Percentiles rank a stretch among this genome's conserved stretches.
phyloP scores from a whole-genome alignment of 495 filamentous ascomycete genomes.

The Neurospora pannonica region DNA sequence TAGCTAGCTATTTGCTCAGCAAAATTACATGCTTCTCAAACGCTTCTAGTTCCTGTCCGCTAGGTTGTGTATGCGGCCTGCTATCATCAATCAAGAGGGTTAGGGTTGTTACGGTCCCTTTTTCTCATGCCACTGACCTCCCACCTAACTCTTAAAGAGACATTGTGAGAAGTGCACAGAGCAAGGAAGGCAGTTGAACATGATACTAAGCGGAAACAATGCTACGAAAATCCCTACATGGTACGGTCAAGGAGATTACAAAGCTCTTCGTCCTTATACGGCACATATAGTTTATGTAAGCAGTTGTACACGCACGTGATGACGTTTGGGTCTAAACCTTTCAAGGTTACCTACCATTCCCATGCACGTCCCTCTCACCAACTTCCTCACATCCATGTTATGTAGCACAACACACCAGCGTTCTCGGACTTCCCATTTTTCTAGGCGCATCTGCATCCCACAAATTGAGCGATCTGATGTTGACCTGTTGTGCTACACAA shows the following conservation, averaged over 20 bases:
- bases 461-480: not conserved
- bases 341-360: not conserved
- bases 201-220: not conserved
- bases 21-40: not conserved
- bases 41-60: not conserved
- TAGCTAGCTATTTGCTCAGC: not conserved
- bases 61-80: not conserved
- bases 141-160: not conserved
- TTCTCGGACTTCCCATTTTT: not conserved
- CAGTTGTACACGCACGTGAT: not conserved
- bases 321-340: not conserved
- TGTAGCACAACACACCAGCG: not conserved
- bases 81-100: not conserved
- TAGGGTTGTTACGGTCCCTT: not conserved
- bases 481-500: not conserved
- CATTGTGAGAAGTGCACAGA: not conserved
- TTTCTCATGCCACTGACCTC: not conserved
- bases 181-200: not conserved
- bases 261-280: not conserved
- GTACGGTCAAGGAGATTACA: not conserved
- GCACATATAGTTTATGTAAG: not conserved
- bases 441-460: not conserved
- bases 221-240: not conserved
- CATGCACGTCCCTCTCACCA: not conserved
- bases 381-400: not conserved